Base-by-base conservation (phyloP, 116 monocot species). In the Iris pallida region DNA sequence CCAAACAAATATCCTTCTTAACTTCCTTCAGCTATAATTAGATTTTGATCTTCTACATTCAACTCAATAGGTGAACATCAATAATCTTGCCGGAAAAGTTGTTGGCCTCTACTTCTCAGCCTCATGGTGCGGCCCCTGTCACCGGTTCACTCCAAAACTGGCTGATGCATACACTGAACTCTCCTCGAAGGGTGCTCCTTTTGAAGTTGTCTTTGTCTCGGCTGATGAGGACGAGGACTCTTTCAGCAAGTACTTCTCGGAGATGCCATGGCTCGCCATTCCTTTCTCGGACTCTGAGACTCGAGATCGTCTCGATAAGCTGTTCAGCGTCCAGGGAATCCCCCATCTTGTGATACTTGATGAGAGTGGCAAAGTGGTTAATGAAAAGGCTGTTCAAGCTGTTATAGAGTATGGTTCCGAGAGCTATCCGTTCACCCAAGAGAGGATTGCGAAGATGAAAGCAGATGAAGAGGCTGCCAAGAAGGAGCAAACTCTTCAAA, bases 231-330 rank as follows among this genome's bases (percentile, higher is more conserved):
- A 80, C 41, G 85, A 82, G 42, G 73, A 85, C 5, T 42, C 80
- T 13, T 83, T 88, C 61, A 44, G 43, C 10, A 54, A 47, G 0
- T 87, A 85, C 76, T 86, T 92, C 55, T 65, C 78, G 11, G 59
- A 60, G 64, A 88, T 92, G 91, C 91, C 91, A 53, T 92, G 91
- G 91, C 80, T 91, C 53, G 88, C 88, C 0, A 73, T 92, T 45
- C 91, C 88, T 5, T 88, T 85, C 75, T 73, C 80, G 0, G 91
- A 88, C 69, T 56, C 69, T 16, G 48, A 68, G 6, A 47, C 69
- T 12, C 47, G 80, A 17, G 47, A 73, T 9, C 47, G 55, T 8
- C 69, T 92, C 20, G 61, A 69, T 19, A 43, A 70, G 13, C 60
- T 52, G 7, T 68, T 68, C 42, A 20, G 16, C 59, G 68, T 75